Base-by-base conservation (phyloP, 2,329 filamentous ascomycete genomes). In the Aureobasidium sp. region DNA sequence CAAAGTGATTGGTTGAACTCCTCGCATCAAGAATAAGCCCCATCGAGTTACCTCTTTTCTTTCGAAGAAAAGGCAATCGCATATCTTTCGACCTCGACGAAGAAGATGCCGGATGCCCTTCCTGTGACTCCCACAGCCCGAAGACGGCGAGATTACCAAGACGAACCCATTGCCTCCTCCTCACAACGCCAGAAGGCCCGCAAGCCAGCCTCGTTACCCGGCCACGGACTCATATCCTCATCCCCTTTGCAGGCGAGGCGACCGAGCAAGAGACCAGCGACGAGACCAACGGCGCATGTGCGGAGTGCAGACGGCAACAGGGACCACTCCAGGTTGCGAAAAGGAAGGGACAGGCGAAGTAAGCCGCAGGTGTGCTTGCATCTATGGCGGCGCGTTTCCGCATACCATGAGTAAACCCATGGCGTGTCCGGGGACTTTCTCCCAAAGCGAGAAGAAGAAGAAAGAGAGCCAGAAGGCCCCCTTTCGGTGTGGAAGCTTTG, bases 1-100 rank as follows among this genome's bases (percentile, higher is more conserved):
- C 75, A 72, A 71, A 61, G 62, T 68, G 67, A 75, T 5, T 44
- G 39, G 36, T 21, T 57, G 80, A 79, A 83, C 89, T 88, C 89
- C 91, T 96, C 91, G 92, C 89, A 84, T 91, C 93, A 89, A 97
- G 91, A 97, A 96, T 97, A 91, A 97, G 93, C 93, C 93, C 93
- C 93, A 96, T 97, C 91, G 92, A 96, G 93, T 97, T 95, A 96
- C 90, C 82, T 13, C 77, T 3, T 36, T 36, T 1, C 11, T 73
- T 69, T 68, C 21, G 21, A 67, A 63, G 64, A 64, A 63, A 65
- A 69, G 67, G 89, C 90, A 96, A 97, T 96, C 93, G 92, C 93
- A 97, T 97, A 86, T 88, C 93, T 97, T 85, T 96, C 82, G 75
- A 82, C 90, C 88, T 86, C 86, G 93, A 97, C 93, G 88, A 97